phyloP scores from a whole-genome alignment of 1,284 basidiomycete species.

The Ustilago esculenta region DNA sequence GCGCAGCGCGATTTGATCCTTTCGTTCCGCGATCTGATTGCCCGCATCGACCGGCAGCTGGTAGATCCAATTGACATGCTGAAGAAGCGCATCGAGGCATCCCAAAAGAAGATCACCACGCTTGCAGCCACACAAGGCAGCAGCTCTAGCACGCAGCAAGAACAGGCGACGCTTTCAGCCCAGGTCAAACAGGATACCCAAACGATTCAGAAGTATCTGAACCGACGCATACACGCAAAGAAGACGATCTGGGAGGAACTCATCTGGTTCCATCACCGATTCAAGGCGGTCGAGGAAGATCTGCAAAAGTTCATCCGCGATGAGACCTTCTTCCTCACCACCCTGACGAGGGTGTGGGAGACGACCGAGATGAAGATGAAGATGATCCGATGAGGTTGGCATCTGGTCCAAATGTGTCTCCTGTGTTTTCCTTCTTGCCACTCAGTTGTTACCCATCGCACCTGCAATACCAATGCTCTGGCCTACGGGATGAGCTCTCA shows the following conservation, averaged over 20 bases:
- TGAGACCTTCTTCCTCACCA: constrained; percentile 21
- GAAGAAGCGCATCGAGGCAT: constrained; percentile 40
- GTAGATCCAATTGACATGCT: constrained; percentile 45
- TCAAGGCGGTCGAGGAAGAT: constrained; percentile 36
- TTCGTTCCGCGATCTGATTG: constrained; percentile 43
- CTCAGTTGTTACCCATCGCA: too few relatives aligned
- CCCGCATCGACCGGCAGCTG: constrained; percentile 37
- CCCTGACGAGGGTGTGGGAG: constrained; percentile 37
- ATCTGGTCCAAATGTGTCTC: too few relatives aligned
- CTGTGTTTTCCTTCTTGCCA: too few relatives aligned
- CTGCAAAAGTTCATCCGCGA: constrained; percentile 32
- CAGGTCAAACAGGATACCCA: constrained; percentile 37
- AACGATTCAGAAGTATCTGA: constrained; percentile 39
- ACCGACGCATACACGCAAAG: constrained; percentile 37
- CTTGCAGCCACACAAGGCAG: constrained; percentile 9
- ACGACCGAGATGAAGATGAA: constrained; percentile 44
- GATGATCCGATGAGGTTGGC: constrained; percentile 30
- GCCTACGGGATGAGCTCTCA: too few relatives aligned
- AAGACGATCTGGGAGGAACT: constrained; percentile 50
- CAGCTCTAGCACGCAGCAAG: constrained; percentile 22
- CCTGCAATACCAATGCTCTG: too few relatives aligned
- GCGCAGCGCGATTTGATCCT: constrained; percentile 49
- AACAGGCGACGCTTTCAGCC: constrained; percentile 35
- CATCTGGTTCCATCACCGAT: constrained; percentile 44
- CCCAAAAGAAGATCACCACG: constrained; percentile 30